Evolutionary conservation across 2,329 filamentous ascomycete species (phyloP).

Genomic region (Aspergillus vadensis): DNA sequence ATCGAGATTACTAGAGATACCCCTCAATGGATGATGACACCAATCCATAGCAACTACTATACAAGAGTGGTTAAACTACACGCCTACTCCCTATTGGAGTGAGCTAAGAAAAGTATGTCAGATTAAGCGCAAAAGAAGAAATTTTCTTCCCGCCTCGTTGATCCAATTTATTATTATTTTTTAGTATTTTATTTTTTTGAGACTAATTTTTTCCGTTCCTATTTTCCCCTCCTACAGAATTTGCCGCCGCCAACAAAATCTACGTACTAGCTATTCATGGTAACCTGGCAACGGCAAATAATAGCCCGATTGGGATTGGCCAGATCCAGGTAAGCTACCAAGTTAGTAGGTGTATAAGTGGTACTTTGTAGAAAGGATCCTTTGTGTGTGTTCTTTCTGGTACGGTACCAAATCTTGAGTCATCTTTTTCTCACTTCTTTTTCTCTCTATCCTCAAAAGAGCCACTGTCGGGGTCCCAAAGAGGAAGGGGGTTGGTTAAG

Average conservation of each 20-base stretch:
- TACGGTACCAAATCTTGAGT: slow-evolving; percentile 8
- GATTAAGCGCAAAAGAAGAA: slow-evolving; percentile 13
- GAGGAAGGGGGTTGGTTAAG: neutral
- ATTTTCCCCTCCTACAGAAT: neutral
- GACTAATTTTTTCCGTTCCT: neutral
- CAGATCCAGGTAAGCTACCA: slow-evolving; percentile 16
- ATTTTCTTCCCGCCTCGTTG: slow-evolving; percentile 6
- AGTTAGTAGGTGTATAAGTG: no score
- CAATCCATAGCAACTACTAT: neutral
- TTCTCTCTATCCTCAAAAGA: neutral
- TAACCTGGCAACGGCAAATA: slow-evolving; percentile 16
- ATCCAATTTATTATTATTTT: neutral
- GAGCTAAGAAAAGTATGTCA: slow-evolving; percentile 12
- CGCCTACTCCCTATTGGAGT: neutral
- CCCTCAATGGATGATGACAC: slow-evolving; percentile 10
- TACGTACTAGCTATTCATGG: neutral
- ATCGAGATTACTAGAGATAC: slow-evolving; percentile 9
- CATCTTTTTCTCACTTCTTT: neutral
- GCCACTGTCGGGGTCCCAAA: slow-evolving; percentile 6
- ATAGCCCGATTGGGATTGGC: slow-evolving; percentile 18
- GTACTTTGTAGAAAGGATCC: neutral
- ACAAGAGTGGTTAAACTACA: slow-evolving; percentile 1
- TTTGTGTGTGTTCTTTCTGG: slow-evolving; percentile 5
- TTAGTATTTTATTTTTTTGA: neutral
- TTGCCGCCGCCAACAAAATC: neutral